Conservation (phyloP, 352 stramenopile species). For the Phytophthora ohioensis region DNA sequence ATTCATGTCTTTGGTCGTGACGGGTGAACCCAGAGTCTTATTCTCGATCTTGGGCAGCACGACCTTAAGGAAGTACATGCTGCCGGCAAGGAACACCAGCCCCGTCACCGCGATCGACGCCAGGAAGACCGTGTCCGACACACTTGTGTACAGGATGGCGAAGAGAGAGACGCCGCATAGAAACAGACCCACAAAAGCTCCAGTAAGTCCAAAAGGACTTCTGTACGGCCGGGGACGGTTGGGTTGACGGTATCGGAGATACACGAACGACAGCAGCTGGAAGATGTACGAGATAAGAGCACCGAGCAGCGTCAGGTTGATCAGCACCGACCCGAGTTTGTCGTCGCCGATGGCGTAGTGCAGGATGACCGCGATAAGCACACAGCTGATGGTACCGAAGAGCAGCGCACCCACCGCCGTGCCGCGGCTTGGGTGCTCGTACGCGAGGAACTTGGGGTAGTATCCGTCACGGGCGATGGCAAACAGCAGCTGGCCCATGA, state of each 20-base stretch:
- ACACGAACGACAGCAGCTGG: slow-evolving; percentile 70
- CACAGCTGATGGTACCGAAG: slow-evolving; percentile 45
- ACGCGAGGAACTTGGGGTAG: slow-evolving; percentile 56
- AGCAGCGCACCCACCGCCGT: slow-evolving; percentile 59
- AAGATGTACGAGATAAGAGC: slow-evolving; percentile 71
- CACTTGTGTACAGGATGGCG: slow-evolving; percentile 67
- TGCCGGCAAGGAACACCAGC: slow-evolving; percentile 54
- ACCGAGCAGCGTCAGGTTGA: slow-evolving; percentile 51
- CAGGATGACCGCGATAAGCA: slow-evolving; percentile 51
- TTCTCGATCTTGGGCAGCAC: slow-evolving; percentile 54
- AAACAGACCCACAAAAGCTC: slow-evolving; percentile 50
- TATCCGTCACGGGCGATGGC: slow-evolving; percentile 68
- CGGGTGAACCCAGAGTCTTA: slow-evolving; percentile 32
- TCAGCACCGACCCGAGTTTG: slow-evolving; percentile 62
- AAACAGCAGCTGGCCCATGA: slow-evolving; percentile 68
- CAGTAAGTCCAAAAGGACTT: slow-evolving; percentile 56
- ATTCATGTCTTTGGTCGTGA: slow-evolving; percentile 42
- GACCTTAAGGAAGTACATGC: slow-evolving; percentile 49
- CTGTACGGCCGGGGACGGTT: slow-evolving; percentile 57
- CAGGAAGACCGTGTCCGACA: slow-evolving; percentile 57
- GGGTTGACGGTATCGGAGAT: slow-evolving; percentile 55
- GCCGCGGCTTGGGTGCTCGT: slow-evolving; percentile 37
- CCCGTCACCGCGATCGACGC: slow-evolving; percentile 56
- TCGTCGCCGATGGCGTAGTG: slow-evolving; percentile 67
- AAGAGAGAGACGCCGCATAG: slow-evolving; percentile 53